A percentile compares a stretch with the other conserved stretches of the same genome.
These are phyloP conservation scores for Chamaecrista fasciculata DNA, from an alignment of 306 rosid species.

Conservation along the genomic window DNA sequence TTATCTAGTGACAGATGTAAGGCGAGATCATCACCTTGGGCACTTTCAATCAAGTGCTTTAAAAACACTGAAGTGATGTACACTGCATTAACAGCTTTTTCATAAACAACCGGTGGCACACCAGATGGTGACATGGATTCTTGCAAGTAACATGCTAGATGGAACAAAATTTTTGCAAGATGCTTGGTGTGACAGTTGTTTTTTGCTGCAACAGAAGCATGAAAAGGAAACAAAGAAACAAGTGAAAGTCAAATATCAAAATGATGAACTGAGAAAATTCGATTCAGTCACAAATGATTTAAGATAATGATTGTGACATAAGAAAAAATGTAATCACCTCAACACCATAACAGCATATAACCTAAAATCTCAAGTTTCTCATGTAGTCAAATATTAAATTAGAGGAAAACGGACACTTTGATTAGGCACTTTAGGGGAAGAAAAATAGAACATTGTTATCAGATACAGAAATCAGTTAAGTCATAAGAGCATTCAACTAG, in stretches of 20 bases:
- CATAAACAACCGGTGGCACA: slow-evolving; percentile 54
- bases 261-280: neutral
- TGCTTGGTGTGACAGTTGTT: slow-evolving; percentile 80
- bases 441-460: neutral
- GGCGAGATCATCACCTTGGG: slow-evolving; percentile 48
- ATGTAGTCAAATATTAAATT: neutral
- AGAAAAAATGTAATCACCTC: slow-evolving; percentile 12
- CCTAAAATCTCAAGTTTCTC: neutral
- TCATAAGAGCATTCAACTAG: neutral
- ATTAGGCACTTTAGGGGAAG: neutral
- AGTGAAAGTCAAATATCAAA: neutral
- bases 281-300: neutral
- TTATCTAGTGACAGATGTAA: slow-evolving; percentile 64
- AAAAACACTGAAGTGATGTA: slow-evolving; percentile 77
- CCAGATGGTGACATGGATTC: slow-evolving; percentile 68
- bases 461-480: neutral
- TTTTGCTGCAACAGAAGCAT: slow-evolving; percentile 55
- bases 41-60: slow-evolving; percentile 81
- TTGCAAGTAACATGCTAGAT: slow-evolving; percentile 78
- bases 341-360: slow-evolving; percentile 10
- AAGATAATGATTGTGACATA: neutral
- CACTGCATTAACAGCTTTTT: slow-evolving; percentile 81
- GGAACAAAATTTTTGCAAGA: slow-evolving; percentile 90
- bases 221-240: neutral
- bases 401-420: neutral